phyloP scores from a whole-genome alignment of 305 asterid genomes.

The Galium porrigens region DNA sequence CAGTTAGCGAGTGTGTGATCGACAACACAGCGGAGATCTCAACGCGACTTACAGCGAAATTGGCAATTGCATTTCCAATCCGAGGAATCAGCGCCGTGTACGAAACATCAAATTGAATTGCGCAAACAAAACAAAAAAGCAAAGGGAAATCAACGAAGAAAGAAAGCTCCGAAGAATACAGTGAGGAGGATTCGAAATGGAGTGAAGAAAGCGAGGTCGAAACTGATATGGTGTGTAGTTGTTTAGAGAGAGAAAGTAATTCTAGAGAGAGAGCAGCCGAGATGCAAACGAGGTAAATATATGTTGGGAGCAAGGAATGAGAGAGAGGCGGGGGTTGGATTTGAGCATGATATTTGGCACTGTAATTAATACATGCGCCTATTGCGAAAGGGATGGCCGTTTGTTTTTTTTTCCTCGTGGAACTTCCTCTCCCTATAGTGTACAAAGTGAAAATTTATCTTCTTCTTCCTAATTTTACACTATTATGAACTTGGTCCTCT shows the following conservation, averaged over 20 bases:
- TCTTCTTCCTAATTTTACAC: background rate
- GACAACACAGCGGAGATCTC: slow-evolving; percentile 32
- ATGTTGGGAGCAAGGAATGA: background rate
- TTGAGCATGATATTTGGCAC: slow-evolving; percentile 23
- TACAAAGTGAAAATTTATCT: background rate
- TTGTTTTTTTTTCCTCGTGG: slow-evolving; percentile 9
- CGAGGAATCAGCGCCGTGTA: slow-evolving; percentile 25
- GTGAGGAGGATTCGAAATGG: slow-evolving; percentile 13
- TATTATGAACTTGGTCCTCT: background rate
- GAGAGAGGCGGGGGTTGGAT: slow-evolving; percentile 40
- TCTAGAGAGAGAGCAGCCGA: slow-evolving; percentile 7
- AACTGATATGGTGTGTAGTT: slow-evolving; percentile 4
- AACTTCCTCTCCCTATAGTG: background rate
- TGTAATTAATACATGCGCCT: slow-evolving; percentile 19
- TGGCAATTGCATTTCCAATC: slow-evolving; percentile 38
- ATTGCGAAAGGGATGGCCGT: slow-evolving; percentile 29
- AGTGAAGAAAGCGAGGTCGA: slow-evolving; percentile 8
- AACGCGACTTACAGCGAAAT: slow-evolving; percentile 12
- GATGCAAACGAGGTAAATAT: slow-evolving; percentile 23
- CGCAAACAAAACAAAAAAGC: slow-evolving; percentile 9
- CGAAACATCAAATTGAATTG: slow-evolving; percentile 11
- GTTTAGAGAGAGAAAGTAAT: slow-evolving; percentile 10
- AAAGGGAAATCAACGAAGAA: background rate
- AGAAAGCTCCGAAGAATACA: background rate
- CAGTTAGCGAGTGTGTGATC: slow-evolving; percentile 22